These are phyloP conservation scores for Paecilomyces dactylethromorphus DNA, from an alignment of 2,329 filamentous ascomycete species.

Conservation along the genomic window DNA sequence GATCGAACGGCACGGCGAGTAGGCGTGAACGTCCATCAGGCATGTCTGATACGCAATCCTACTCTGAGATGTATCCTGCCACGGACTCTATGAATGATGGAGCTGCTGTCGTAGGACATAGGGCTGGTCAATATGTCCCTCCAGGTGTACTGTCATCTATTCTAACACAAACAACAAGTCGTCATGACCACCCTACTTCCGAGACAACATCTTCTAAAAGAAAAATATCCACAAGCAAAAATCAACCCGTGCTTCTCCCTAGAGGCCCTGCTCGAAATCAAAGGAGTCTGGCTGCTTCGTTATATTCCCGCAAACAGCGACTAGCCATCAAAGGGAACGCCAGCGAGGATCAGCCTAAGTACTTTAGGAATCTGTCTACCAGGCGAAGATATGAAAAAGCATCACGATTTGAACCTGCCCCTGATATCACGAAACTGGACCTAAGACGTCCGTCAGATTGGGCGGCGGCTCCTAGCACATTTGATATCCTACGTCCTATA, in stretches of 20 bases:
- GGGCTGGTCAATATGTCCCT: not conserved
- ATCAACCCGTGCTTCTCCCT: not conserved
- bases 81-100: not conserved
- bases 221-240: not conserved
- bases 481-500: not conserved
- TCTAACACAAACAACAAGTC: not conserved
- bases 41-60: too few relatives aligned
- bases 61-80: not conserved
- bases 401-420: conserved; percentile 25
- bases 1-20: not conserved
- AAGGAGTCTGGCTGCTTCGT: not conserved
- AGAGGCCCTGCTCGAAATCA: not conserved
- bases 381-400: conserved; percentile 24
- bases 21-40: not conserved
- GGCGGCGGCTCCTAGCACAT: conserved; percentile 4
- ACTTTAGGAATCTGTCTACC: conserved; percentile 18
- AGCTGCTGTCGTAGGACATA: not conserved
- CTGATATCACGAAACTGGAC: conserved; percentile 29
- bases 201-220: not conserved
- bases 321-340: not conserved
- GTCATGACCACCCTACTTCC: not conserved
- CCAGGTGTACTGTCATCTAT: not conserved
- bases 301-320: not conserved
- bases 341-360: not conserved
- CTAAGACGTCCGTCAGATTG: conserved; percentile 30